Percentiles rank a stretch among this genome's conserved stretches.
phyloP scores from a whole-genome alignment of 2,329 filamentous ascomycete genomes.

The Pezicula radicicola region DNA sequence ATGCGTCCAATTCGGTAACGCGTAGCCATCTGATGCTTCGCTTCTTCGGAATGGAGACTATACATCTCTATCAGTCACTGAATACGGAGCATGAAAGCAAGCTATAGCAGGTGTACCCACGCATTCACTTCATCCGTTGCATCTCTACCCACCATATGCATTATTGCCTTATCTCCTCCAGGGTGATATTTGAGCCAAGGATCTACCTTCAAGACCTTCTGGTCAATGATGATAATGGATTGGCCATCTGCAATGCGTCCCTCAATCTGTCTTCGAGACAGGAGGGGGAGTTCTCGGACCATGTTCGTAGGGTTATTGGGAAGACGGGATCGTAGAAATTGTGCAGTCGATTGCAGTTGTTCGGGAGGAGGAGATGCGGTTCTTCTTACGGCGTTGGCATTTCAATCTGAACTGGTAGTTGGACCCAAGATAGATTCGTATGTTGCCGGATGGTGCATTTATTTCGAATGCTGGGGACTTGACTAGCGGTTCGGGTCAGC shows the following conservation, averaged over 20 bases:
- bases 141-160: conserved; percentile 91
- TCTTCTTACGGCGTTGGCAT: no score
- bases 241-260: conserved; percentile 78
- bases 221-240: conserved; percentile 76
- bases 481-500: no score
- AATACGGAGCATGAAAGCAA: conserved; percentile 8
- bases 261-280: conserved; percentile 69
- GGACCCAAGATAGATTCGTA: no score
- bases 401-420: no score
- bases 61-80: conserved; percentile 1
- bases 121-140: conserved; percentile 91
- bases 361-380: no score
- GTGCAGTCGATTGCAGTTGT: neutral
- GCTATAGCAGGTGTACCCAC: conserved; percentile 48
- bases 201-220: conserved; percentile 81
- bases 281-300: conserved; percentile 29
- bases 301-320: conserved; percentile 3
- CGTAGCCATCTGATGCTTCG: conserved; percentile 67
- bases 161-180: conserved; percentile 85
- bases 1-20: conserved; percentile 81
- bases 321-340: conserved; percentile 1
- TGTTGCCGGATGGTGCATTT: no score
- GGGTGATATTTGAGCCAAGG: conserved; percentile 88
- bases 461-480: no score
- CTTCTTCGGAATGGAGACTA: conserved; percentile 79